Conservation (phyloP, 371 early-diverging fungal species). For the Lichtheimia ornata region DNA sequence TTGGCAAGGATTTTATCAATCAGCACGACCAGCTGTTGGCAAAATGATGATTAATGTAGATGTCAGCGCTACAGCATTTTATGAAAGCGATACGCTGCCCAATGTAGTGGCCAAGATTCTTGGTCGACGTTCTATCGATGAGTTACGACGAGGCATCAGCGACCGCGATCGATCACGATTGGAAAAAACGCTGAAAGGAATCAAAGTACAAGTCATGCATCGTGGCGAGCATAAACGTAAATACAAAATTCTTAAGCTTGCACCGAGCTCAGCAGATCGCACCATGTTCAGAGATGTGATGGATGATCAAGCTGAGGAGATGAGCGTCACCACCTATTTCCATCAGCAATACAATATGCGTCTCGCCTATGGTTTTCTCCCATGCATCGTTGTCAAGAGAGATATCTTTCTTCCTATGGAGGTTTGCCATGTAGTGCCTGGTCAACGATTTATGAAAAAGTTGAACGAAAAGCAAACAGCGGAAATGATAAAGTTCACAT, state of each 20-base stretch:
- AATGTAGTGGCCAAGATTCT: conserved; percentile 72
- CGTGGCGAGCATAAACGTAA: conserved; percentile 69
- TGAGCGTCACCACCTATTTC: conserved; percentile 83
- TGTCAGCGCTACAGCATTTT: conserved; percentile 88
- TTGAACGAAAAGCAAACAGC: conserved; percentile 87
- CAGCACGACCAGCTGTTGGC: conserved; percentile 77
- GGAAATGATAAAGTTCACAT: conserved; percentile 93
- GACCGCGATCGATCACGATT: conserved; percentile 66
- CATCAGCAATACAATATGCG: conserved; percentile 66
- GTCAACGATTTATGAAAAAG: conserved; percentile 81
- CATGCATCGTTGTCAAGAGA: conserved; percentile 80
- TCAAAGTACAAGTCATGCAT: conserved; percentile 77
- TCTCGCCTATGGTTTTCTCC: conserved; percentile 78
- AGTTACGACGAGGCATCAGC: conserved; percentile 66
- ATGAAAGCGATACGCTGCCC: conserved; percentile 69
- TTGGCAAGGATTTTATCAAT: conserved; percentile 94
- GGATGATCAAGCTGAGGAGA: conserved; percentile 32
- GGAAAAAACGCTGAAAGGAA: conserved; percentile 72
- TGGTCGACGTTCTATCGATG: conserved; percentile 57
- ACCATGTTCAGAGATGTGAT: conserved; percentile 68
- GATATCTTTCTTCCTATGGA: conserved; percentile 85
- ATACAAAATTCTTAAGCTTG: conserved; percentile 72
- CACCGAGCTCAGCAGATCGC: conserved; percentile 62
- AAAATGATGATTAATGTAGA: conserved; percentile 86
- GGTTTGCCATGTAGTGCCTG: conserved; percentile 83